These are phyloP conservation scores for Ogataea sp. DNA, from an alignment of 805 yeast species.

Conservation along the genomic window DNA sequence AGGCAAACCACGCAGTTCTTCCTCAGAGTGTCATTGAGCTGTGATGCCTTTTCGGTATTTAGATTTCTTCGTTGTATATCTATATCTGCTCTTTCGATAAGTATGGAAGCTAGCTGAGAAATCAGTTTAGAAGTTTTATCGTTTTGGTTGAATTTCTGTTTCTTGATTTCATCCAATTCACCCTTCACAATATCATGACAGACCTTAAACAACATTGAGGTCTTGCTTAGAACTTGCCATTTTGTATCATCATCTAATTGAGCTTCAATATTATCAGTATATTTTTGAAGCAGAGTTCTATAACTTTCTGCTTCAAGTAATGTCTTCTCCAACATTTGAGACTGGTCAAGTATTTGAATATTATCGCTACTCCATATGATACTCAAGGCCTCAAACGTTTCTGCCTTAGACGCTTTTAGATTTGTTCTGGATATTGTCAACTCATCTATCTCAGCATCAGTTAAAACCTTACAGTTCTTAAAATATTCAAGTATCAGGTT, in stretches of 20 bases:
- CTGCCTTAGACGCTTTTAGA: constrained; percentile 18
- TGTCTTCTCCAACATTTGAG: constrained; percentile 24
- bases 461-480: not conserved
- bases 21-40: constrained; percentile 23
- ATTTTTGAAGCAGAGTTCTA: constrained; percentile 33
- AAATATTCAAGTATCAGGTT: not conserved
- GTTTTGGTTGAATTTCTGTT: constrained; percentile 5
- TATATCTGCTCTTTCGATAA: constrained; percentile 45
- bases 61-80: constrained; percentile 41
- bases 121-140: constrained; percentile 16
- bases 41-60: constrained; percentile 21
- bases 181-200: constrained; percentile 29
- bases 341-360: constrained; percentile 16
- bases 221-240: constrained; percentile 33
- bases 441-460: constrained; percentile 21
- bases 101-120: constrained; percentile 31
- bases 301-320: constrained; percentile 36
- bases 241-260: constrained; percentile 12
- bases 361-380: constrained; percentile 29
- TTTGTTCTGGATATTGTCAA: constrained; percentile 23
- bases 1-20: constrained; percentile 34
- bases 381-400: constrained; percentile 19
- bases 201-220: constrained; percentile 29
- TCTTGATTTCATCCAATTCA: constrained; percentile 12
- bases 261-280: constrained; percentile 5